These are phyloP conservation scores for Grigorovia jiainica DNA, from an alignment of 805 yeast genomes.

Conservation along the genomic window DNA sequence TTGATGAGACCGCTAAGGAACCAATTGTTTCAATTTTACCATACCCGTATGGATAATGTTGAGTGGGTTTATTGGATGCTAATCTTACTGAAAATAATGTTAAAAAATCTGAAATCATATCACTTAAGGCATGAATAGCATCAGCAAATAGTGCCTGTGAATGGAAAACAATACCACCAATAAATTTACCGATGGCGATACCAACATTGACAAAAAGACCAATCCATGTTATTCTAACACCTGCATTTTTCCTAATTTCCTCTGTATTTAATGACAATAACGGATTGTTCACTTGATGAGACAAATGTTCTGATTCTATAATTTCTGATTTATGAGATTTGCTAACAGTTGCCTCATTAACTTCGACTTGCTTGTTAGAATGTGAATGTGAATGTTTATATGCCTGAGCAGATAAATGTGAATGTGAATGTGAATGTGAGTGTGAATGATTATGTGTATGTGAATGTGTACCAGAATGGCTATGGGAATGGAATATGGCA, in stretches of 20 bases:
- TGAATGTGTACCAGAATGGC: neutral
- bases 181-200: constrained; percentile 75
- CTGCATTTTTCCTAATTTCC: constrained; percentile 55
- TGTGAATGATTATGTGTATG: constrained; percentile 9
- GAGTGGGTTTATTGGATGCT: constrained; percentile 50
- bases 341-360: no score
- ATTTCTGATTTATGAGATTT: neutral
- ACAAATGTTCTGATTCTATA: neutral
- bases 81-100: constrained; percentile 83
- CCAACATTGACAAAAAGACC: constrained; percentile 75
- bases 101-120: constrained; percentile 78
- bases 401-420: neutral
- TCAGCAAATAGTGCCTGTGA: constrained; percentile 93
- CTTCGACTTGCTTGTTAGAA: no score
- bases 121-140: constrained; percentile 86
- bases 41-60: constrained; percentile 70
- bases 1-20: constrained; percentile 74
- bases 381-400: neutral
- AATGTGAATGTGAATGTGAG: constrained; percentile 12
- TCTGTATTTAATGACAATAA: constrained; percentile 33
- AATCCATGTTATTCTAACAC: constrained; percentile 82
- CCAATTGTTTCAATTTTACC: constrained; percentile 93
- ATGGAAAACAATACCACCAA: constrained; percentile 85
- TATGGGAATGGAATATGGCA: constrained; percentile 8
- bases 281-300: constrained; percentile 18